Percentiles rank a stretch among this genome's conserved stretches.
phyloP scores from a whole-genome alignment of 176 grass and related monocot species.

The Oryza glaberrima region DNA sequence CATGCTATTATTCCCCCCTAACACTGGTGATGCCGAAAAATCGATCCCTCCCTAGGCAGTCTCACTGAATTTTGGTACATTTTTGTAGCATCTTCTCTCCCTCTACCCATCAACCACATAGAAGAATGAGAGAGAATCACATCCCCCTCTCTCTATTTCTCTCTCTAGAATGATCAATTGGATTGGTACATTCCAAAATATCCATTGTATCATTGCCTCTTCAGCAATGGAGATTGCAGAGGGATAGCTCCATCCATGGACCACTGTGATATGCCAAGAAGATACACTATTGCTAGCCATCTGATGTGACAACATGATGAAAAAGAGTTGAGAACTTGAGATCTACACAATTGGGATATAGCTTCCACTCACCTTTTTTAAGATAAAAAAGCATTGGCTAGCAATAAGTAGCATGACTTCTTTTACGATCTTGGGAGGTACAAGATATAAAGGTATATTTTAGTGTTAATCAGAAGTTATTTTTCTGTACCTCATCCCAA shows the following conservation, averaged over 20 bases:
- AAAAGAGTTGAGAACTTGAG: neutral
- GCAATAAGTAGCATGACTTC: neutral
- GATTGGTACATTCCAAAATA: conserved; percentile 50
- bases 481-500: neutral
- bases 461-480: neutral
- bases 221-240: conserved; percentile 6
- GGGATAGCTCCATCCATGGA: conserved; percentile 19
- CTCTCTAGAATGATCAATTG: conserved; percentile 30
- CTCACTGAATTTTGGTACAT: neutral
- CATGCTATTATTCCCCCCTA: conserved; percentile 34
- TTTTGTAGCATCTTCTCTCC: conserved; percentile 39
- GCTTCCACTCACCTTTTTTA: neutral
- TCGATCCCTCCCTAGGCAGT: neutral
- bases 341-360: neutral
- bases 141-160: neutral
- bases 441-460: neutral
- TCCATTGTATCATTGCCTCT: conserved; percentile 30
- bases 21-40: conserved; percentile 23
- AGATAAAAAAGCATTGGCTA: neutral
- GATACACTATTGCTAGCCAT: neutral
- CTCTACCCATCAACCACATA: conserved; percentile 28
- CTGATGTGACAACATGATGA: neutral
- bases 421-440: neutral
- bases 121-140: conserved; percentile 20
- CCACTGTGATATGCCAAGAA: conserved; percentile 11